Base-by-base conservation (phyloP, 2,329 filamentous ascomycete genomes). In the Venturia pyrina region DNA sequence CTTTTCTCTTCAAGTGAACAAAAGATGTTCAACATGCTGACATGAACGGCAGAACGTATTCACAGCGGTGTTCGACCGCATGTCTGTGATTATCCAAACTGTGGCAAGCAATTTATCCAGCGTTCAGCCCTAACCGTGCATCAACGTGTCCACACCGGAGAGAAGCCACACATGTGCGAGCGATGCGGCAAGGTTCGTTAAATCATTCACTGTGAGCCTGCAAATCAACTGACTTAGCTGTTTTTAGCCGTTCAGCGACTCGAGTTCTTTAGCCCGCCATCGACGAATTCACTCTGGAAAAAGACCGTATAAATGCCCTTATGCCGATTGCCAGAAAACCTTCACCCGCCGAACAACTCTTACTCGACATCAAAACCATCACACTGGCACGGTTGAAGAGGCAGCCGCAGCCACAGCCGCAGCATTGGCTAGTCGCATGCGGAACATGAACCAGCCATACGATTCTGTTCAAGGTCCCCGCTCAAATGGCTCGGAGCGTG, bases 91-190 rank as follows among this genome's bases (percentile, higher is more conserved):
- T 91, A 87, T 75, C 89, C 89, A 50, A 87, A 86, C 64, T 99
- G 95, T 75, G 90, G 90, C 69, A 99, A 98, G 78, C 90, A 93
- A 74, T 99, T 99, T 75, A 99, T 99, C 71, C 95, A 99, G 77
- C 86, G 95, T 66, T 97, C 93, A 37, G 95, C 95, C 28, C 80
- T 99, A 75, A 99, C 95, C 0, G 95, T 99, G 8, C 95, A 98
- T 77, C 88, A 90, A 73, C 89, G 95, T 71, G 93, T 97, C 24
- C 95, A 99, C 77, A 98, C 95, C 1, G 95, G 95, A 69, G 95
- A 98, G 80, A 99, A 99, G 79, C 95, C 95, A 63, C 95, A 99
- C 73, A 93, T 95, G 87, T 99, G 95, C 75, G 95, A 97, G 78
- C 87, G 90, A 69, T 98, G 95, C 76, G 91, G 91, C 76, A 98